A percentile compares a stretch with the other conserved stretches of the same genome.
Conservation (phyloP, 805 yeast species). For the Lipomyces japonicus region DNA sequence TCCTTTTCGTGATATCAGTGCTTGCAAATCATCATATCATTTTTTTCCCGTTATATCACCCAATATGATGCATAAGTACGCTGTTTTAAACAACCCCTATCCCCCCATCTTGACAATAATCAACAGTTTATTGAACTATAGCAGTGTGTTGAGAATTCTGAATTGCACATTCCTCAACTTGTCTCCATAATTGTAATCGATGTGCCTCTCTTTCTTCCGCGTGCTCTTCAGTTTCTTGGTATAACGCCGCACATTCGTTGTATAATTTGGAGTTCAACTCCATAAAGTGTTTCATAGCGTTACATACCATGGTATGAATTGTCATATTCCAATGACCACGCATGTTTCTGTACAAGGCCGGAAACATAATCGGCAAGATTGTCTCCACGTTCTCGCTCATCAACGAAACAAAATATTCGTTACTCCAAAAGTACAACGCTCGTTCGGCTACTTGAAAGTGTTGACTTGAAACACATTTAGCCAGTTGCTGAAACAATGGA, state of each 20-base stretch:
- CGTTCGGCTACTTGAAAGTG: slow-evolving; percentile 98
- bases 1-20: no score
- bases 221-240: slow-evolving; percentile 15
- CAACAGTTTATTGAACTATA: slow-evolving; percentile 2
- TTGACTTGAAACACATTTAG: slow-evolving; percentile 88
- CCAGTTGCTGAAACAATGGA: slow-evolving; percentile 88
- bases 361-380: slow-evolving; percentile 85
- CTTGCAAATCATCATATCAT: no score
- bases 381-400: slow-evolving; percentile 87
- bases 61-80: no score
- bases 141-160: slow-evolving; percentile 5
- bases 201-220: slow-evolving; percentile 44
- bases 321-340: slow-evolving; percentile 88
- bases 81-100: no score
- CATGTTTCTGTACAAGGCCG: slow-evolving; percentile 82
- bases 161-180: slow-evolving; percentile 53
- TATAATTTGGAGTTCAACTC: slow-evolving; percentile 87
- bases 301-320: slow-evolving; percentile 83
- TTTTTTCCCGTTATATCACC: no score
- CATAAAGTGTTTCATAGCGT: slow-evolving; percentile 85
- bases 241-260: slow-evolving; percentile 82
- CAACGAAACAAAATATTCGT: slow-evolving; percentile 84
- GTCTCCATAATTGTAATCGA: slow-evolving; percentile 57
- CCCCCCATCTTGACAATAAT: background rate
- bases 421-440: slow-evolving; percentile 89